Base-by-base conservation (phyloP, 2,329 filamentous ascomycete species). In the Colletotrichum higginsianum region DNA sequence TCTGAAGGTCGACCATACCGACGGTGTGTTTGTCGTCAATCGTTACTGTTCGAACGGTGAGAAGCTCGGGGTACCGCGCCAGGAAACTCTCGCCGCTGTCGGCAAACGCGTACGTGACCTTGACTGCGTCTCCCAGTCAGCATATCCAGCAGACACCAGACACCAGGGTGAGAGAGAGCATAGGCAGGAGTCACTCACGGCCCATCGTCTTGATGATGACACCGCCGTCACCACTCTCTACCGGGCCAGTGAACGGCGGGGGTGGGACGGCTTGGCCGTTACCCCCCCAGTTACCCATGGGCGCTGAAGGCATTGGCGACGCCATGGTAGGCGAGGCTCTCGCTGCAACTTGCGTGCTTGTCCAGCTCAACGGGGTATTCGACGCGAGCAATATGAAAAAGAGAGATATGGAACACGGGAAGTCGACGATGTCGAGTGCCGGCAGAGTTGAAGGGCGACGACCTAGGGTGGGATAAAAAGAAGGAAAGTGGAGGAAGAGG, bases 71-170 rank as follows among this genome's bases (percentile, higher is more conserved):
- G 86, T 94, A 92, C 77, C 96, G 90, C 71, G 96, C 95, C 61
- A 99, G 88, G 82, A 95, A 98, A 79, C 96, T 95, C 74, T 94
- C 92, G 83, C 91, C 92, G 75, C 96, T 92, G 79, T 92, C 91
- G 81, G 98, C 95, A 83, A 98, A 98, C 42, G 95, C 98, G 83
- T 98, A 99, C 73, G 97, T 91, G 61, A 98, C 93, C 87, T 98
- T 98, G 82, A 98, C 95, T 97, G 82, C 52, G 52, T 61, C 61
- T 65, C 26, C 44, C 38, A 61, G 69, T 60, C 66, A 70, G 63
- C 61, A 67, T 15, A 23, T 46, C 68, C 40, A 47, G 23, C 42
- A 21, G 40, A 42, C 13, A n/a, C 57, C 42, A 21, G 40, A 42
- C 13, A n/a, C 57, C 21, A 52, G 38, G 64, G 13, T 55, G 56